A percentile compares a stretch with the other conserved stretches of the same genome.
Evolutionary conservation across 768 basidiomycete species (phyloP).

Genomic region (Tremella fuciformis): DNA sequence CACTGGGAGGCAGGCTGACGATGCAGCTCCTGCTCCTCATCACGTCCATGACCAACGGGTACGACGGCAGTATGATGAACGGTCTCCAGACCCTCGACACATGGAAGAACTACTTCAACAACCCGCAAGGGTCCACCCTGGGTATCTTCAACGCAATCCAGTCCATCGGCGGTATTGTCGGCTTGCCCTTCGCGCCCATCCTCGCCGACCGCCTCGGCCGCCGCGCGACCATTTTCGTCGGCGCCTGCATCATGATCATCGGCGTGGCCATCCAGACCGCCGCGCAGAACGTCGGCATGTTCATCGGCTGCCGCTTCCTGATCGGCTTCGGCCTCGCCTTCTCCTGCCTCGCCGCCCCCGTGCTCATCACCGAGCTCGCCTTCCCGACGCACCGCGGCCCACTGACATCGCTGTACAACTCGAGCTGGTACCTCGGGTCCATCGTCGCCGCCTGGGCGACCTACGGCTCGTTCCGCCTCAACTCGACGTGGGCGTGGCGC

Average conservation of each 20-base stretch:
- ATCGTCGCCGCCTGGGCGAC: conserved; percentile 53
- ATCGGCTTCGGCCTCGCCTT: conserved; percentile 61
- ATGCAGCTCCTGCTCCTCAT: conserved; percentile 59
- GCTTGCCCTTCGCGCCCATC: conserved; percentile 60
- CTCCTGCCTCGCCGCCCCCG: conserved; percentile 68
- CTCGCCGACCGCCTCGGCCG: conserved; percentile 59
- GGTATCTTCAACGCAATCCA: conserved; percentile 55
- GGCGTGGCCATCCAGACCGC: conserved; percentile 62
- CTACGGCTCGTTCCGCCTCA: conserved; percentile 40
- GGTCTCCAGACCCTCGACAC: conserved; percentile 65
- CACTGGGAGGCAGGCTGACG: background rate
- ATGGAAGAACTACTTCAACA: conserved; percentile 58
- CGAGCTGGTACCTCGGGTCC: conserved; percentile 72
- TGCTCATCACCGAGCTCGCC: conserved; percentile 80
- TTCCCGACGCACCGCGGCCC: conserved; percentile 79
- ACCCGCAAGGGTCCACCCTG: conserved; percentile 23
- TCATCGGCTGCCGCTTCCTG: conserved; percentile 58
- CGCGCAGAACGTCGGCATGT: conserved; percentile 54
- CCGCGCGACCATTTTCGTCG: conserved; percentile 58
- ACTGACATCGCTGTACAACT: conserved; percentile 61
- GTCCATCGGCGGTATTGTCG: conserved; percentile 59
- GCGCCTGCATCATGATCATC: conserved; percentile 58
- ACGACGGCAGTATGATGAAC: conserved; percentile 50
- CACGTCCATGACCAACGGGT: conserved; percentile 65
- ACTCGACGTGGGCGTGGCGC: conserved; percentile 62